Evolutionary conservation across 2,329 filamentous ascomycete genomes (phyloP).

Genomic region (Fusarium sp.): DNA sequence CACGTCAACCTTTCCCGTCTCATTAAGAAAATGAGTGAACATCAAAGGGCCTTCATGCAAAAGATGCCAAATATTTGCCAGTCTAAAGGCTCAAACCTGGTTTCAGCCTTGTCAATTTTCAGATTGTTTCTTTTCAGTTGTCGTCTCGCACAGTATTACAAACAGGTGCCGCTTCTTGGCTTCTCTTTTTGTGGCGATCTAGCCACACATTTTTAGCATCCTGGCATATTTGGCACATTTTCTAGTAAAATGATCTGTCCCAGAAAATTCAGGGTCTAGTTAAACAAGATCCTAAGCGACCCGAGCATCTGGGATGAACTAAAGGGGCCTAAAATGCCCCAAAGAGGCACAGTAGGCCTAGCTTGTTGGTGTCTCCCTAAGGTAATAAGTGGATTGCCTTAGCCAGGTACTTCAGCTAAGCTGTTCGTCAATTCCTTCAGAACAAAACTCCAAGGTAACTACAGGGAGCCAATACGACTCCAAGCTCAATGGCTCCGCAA

Average conservation of each 20-base stretch:
- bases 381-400: constrained; percentile 38
- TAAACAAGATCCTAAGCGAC: constrained; percentile 56
- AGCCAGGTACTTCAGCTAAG: constrained; percentile 42
- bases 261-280: constrained; percentile 48
- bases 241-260: constrained; percentile 46
- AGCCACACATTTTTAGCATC: constrained; percentile 36
- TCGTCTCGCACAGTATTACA: constrained; percentile 20
- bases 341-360: constrained; percentile 51
- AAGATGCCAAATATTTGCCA: not conserved
- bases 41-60: not conserved
- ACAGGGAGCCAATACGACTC: constrained; percentile 21
- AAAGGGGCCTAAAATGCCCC: constrained; percentile 51
- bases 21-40: not conserved
- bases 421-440: constrained; percentile 30
- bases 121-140: not conserved
- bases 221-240: constrained; percentile 41
- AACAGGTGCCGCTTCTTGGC: constrained; percentile 28
- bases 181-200: constrained; percentile 25
- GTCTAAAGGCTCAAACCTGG: not conserved
- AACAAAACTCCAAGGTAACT: constrained; percentile 16
- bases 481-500: constrained; percentile 11
- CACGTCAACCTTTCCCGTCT: not conserved
- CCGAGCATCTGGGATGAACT: constrained; percentile 56
- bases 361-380: constrained; percentile 43
- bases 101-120: constrained; percentile 13